A percentile compares a stretch with the other conserved stretches of the same genome.
These are phyloP conservation scores for Podila horticola DNA, from an alignment of 192 early-diverging fungal species.

Conservation along the genomic window DNA sequence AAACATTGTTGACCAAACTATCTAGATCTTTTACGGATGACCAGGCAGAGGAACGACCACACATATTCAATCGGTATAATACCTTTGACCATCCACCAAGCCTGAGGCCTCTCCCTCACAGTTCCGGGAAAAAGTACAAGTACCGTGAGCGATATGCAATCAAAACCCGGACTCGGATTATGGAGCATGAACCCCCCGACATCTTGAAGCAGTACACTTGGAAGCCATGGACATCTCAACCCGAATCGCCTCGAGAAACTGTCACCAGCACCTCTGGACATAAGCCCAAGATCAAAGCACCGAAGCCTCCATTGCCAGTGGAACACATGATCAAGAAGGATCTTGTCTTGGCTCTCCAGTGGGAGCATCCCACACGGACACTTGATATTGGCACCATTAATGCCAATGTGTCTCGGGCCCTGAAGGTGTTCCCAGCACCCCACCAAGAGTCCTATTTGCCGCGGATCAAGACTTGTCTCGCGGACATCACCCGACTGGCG, in stretches of 20 bases:
- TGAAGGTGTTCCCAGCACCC: neutral
- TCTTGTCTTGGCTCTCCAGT: slow-evolving; percentile 3
- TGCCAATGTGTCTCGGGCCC: slow-evolving; percentile 1
- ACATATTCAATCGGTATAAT: neutral
- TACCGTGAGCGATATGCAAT: slow-evolving; percentile 1
- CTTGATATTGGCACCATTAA: slow-evolving; percentile 4
- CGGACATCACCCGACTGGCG: neutral
- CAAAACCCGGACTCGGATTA: neutral
- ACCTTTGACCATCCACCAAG: neutral
- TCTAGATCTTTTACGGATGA: neutral
- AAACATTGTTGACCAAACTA: too few species aligned
- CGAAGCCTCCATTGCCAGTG: too few species aligned
- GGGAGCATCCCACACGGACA: slow-evolving; percentile 3
- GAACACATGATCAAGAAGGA: neutral
- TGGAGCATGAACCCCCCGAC: neutral
- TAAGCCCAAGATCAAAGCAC: too few species aligned
- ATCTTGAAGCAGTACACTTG: slow-evolving; percentile 1
- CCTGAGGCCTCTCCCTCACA: neutral
- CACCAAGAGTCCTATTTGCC: neutral
- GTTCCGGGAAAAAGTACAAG: slow-evolving; percentile 2
- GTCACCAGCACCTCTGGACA: neutral
- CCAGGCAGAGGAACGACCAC: neutral
- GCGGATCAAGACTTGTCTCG: neutral
- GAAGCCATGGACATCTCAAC: neutral
- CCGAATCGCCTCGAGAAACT: neutral